A percentile compares a stretch with the other conserved stretches of the same genome.
phyloP scores from a whole-genome alignment of 495 filamentous ascomycete genomes.

The Hypoxylon cercidicola region DNA sequence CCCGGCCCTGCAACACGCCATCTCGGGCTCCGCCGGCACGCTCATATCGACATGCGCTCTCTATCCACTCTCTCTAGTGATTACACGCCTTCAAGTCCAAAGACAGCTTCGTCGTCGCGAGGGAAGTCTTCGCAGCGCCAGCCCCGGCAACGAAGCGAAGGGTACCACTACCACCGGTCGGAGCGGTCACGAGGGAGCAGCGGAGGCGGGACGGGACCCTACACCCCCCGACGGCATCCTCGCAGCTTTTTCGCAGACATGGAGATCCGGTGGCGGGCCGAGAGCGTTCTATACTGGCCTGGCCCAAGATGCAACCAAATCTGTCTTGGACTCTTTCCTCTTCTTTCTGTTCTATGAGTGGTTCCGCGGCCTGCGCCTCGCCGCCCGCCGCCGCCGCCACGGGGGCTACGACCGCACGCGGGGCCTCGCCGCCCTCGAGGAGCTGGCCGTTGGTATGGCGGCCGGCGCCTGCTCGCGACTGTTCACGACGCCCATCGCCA shows the following conservation, averaged over 20 bases:
- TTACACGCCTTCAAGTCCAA: constrained; percentile 87
- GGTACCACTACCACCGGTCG: constrained; percentile 30
- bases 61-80: constrained; percentile 87
- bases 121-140: constrained; percentile 33
- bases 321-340: constrained; percentile 79
- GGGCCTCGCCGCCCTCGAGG: constrained; percentile 73
- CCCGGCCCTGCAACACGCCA: constrained; percentile 88
- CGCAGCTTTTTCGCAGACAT: constrained; percentile 79
- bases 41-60: constrained; percentile 81
- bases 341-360: constrained; percentile 82
- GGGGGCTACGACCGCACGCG: constrained; percentile 45
- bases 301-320: constrained; percentile 75
- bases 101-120: constrained; percentile 64
- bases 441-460: constrained; percentile 78
- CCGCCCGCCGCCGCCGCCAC: constrained; percentile 37
- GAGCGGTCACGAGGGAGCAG: constrained; percentile 27
- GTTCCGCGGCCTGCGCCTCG: constrained; percentile 68
- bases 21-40: constrained; percentile 81
- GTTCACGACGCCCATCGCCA: constrained; percentile 83
- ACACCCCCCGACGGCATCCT: constrained; percentile 55
- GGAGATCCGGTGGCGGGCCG: constrained; percentile 73
- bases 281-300: constrained; percentile 80
- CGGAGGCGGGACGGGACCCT: constrained; percentile 21
- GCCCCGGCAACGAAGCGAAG: constrained; percentile 2
- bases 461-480: constrained; percentile 82